Percentiles rank a stretch among this genome's conserved stretches.
Evolutionary conservation across 305 asterid genomes (phyloP).

Genomic region (Solanum aculeatissimum): DNA sequence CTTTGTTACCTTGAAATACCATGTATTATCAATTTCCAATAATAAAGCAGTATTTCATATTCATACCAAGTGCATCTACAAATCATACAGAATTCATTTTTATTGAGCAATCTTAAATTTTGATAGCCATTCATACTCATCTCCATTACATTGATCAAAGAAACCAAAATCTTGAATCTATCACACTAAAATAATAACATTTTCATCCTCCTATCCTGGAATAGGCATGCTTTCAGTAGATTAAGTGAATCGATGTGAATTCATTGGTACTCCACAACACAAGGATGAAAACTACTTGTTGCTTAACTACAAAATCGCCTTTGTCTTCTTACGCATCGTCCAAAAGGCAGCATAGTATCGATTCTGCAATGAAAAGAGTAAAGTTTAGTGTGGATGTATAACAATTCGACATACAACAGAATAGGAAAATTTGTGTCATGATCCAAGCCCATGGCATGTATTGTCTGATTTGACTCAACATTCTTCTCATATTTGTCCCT

Average conservation of each 20-base stretch:
- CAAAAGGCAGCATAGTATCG: constrained; percentile 83
- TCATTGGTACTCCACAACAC: neutral
- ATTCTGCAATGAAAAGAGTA: constrained; percentile 32
- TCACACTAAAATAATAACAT: neutral
- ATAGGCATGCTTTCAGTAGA: neutral
- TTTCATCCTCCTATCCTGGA: neutral
- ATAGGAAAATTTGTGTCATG: neutral
- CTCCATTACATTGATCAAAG: neutral
- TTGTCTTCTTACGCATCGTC: constrained; percentile 68
- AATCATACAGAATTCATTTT: neutral
- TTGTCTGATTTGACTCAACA: neutral
- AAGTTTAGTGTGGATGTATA: neutral
- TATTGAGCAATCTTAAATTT: neutral
- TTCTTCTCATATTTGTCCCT: neutral
- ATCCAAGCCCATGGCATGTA: neutral
- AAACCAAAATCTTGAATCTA: neutral
- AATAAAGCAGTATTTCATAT: neutral
- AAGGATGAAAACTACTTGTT: neutral
- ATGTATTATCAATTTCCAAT: neutral
- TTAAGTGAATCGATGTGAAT: neutral
- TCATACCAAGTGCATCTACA: neutral
- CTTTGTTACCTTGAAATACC: too few relatives aligned
- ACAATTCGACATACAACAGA: neutral
- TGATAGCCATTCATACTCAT: neutral
- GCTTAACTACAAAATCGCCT: neutral